Conservation (phyloP, 371 early-diverging fungal genomes). For the Syncephalis plumigaleata region DNA sequence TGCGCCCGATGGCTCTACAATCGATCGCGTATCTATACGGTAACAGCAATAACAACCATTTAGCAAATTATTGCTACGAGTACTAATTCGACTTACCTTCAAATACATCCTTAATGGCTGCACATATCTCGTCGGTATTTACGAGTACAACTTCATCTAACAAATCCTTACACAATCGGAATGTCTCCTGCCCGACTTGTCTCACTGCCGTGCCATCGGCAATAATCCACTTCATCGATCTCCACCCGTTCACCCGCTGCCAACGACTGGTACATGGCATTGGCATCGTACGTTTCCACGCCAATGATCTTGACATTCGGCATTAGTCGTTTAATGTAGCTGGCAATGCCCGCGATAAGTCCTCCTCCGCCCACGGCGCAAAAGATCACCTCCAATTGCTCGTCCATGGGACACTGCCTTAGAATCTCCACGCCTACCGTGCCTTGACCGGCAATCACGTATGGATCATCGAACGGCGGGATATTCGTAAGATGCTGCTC, state of each 20-base stretch:
- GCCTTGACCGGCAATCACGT: conserved; percentile 96
- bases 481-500: conserved; percentile 70
- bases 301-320: conserved; percentile 77
- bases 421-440: conserved; percentile 89
- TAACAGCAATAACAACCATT: background rate
- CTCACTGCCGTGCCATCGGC: conserved; percentile 94
- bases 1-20: conserved; percentile 93
- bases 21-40: conserved; percentile 63
- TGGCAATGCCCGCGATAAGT: conserved; percentile 74
- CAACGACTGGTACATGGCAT: conserved; percentile 75
- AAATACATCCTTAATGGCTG: conserved; percentile 94
- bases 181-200: conserved; percentile 75
- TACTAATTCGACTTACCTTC: conserved; percentile 25
- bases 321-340: conserved; percentile 74
- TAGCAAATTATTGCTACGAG: background rate
- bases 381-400: conserved; percentile 70
- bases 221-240: conserved; percentile 83
- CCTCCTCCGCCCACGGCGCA: conserved; percentile 93
- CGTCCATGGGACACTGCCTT: conserved; percentile 41
- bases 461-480: conserved; percentile 93
- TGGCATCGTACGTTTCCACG: conserved; percentile 80
- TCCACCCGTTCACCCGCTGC: conserved; percentile 31
- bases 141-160: conserved; percentile 80
- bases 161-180: conserved; percentile 41
- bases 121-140: conserved; percentile 90